These are phyloP conservation scores for Pseudoscleropodium purum DNA, from an alignment of 225 moss, liverwort and hornwort genomes.

Conservation along the genomic window DNA sequence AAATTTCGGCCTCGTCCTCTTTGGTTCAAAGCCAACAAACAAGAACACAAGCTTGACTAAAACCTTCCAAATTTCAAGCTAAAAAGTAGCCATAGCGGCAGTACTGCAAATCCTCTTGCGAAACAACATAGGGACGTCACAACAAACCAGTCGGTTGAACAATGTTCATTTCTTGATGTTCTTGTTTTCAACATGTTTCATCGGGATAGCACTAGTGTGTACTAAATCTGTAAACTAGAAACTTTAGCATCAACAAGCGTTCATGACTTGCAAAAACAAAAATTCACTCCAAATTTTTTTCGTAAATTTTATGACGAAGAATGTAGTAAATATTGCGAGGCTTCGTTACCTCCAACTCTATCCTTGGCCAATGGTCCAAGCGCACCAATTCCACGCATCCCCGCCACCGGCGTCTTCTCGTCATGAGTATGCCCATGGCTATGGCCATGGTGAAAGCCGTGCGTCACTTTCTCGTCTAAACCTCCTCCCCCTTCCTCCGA, in stretches of 20 bases:
- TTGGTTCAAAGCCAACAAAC: neutral
- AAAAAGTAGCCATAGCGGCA: neutral
- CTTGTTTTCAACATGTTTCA: neutral
- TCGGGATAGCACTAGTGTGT: neutral
- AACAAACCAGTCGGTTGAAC: neutral
- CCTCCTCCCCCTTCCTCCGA: neutral
- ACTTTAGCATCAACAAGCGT: neutral
- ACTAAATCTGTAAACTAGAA: neutral
- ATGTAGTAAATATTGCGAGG: neutral
- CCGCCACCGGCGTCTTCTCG: conserved; percentile 16
- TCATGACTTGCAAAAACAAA: neutral
- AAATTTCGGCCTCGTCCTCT: neutral
- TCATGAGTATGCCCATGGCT: neutral
- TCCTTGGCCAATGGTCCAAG: neutral
- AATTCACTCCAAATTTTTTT: neutral
- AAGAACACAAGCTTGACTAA: neutral
- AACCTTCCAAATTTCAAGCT: neutral
- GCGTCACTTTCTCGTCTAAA: neutral
- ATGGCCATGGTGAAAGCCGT: neutral
- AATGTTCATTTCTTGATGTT: neutral
- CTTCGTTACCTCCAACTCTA: neutral
- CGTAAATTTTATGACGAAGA: neutral
- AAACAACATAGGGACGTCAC: neutral
- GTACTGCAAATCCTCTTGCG: neutral
- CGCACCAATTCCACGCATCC: conserved; percentile 18